Base-by-base conservation (phyloP, 768 basidiomycete genomes). In the Termitomyces sp. region DNA sequence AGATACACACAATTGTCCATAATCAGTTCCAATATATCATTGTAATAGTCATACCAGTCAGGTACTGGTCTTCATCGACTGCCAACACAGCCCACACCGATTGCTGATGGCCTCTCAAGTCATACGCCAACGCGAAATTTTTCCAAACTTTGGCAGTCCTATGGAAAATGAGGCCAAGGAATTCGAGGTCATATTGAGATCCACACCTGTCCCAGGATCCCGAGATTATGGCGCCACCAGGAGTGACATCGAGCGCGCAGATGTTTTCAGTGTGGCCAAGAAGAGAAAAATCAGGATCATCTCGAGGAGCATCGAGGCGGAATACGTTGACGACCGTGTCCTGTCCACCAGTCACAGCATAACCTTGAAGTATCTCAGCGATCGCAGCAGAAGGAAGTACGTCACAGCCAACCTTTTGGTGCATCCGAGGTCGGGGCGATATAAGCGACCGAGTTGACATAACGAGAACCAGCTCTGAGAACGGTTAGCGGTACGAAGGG, bases 131-230 rank as follows among this genome's bases (percentile, higher is more conserved):
- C 57, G 83, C 71, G 71, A 91, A 94, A 65, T 89, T 79, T 71
- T 85, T 86, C 94, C 95, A 98, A 2, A 99, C 89, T 73, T 93
- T 93, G 36, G 94, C 96, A 1, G 96, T 93, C 69, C 95, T 98
- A 67, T 1, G 16, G 2, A n/a, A 14, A 40, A 16, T 52, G n/a
- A 39, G 13, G n/a, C 30, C 26, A 53, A 20, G 22, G 30, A 24
- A 9, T 47, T 36, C 18, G 18, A 40, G 44, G 47, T 37, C 5
- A 20, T 39, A 56, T 53, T 20, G 45, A 42, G 55, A 37, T 51
- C 46, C 12, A 73, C 66, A 96, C 96, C 82, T 90, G 75, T 98
- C 97, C 97, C 97, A 99, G 43, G 93, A 96, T 20, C 97, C 97
- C 8, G 93, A 95, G 57, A 97, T 85, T 59, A 98, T 87, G 50